Percentiles rank a stretch among this genome's conserved stretches.
phyloP scores from a whole-genome alignment of 2,329 filamentous ascomycete genomes.

The Bipolaris bicolor region DNA sequence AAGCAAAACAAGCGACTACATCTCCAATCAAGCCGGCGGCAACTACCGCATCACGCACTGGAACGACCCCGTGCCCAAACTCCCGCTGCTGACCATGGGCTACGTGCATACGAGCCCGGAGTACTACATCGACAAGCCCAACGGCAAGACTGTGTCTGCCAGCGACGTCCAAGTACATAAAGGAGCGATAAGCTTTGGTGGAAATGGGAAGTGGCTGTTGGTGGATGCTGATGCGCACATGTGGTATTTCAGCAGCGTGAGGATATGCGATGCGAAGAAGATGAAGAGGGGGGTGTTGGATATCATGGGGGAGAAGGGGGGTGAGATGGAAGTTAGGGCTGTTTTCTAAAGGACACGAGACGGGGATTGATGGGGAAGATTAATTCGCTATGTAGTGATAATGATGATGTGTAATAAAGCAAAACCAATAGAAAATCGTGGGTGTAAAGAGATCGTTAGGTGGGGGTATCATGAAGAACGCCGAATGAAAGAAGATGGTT shows the following conservation, averaged over 20 bases:
- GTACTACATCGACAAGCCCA: constrained; percentile 58
- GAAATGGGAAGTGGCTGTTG: constrained; percentile 39
- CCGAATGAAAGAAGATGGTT: neutral
- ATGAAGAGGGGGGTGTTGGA: constrained; percentile 15
- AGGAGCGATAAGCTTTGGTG: constrained; percentile 32
- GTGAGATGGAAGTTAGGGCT: constrained; percentile 20
- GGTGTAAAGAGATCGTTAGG: neutral
- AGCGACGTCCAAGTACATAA: constrained; percentile 33
- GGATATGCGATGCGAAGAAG: constrained; percentile 27
- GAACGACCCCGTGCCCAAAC: constrained; percentile 70
- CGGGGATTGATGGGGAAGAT: no score
- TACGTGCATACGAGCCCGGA: constrained; percentile 73
- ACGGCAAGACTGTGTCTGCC: constrained; percentile 22
- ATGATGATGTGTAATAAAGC: neutral
- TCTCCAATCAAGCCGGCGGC: constrained; percentile 59
- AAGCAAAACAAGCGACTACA: constrained; percentile 60
- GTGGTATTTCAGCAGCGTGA: constrained; percentile 44
- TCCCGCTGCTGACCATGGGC: constrained; percentile 65
- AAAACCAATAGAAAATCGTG: neutral
- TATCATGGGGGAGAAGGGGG: constrained; percentile 13
- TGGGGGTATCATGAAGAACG: constrained; percentile 1
- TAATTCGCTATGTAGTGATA: neutral
- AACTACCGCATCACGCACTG: constrained; percentile 72
- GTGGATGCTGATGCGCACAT: constrained; percentile 43
- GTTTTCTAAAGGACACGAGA: constrained; percentile 24